Base-by-base conservation (phyloP, 129 eudicot genomes). In the Tanacetum coccineum region DNA sequence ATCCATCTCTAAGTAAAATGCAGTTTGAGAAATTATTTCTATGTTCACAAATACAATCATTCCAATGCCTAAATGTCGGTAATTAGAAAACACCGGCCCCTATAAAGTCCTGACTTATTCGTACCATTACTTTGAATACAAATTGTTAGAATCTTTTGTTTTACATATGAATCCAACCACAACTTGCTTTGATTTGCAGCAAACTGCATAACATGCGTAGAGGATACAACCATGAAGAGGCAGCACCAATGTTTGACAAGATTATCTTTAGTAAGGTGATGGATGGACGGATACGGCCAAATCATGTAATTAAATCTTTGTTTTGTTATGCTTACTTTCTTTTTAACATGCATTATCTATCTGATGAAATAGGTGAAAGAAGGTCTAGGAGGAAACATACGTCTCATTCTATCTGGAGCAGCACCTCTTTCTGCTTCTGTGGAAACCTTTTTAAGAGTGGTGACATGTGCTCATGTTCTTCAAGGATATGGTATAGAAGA, bases 401-500 rank as follows among this genome's bases (percentile, higher is more conserved):
- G 99, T 3, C 88, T 94, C 52, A 89, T 94, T 44, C 81, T 89
- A 48, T 94, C 93, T 7, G 99, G 99, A 62, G 99, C 90, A 64
- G 99, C 99, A 30, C 99, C 99, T 39, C 93, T 94, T 65, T 82
- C 97, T 44, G 42, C 95, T 65, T 70, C 45, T 46, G 97, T 94
- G n/a, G 99, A 94, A 76, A 87, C 95, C 42, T 94, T 74, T 68
- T 71, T 94, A 71, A 76, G 99, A 47, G 97, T 94, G 6, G 96
- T 87, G 46, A 81, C 97, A 20, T 89, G 99, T 73, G 93, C 97
- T 77, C 86, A 94, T 81, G 99, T 94, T 70, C 81, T 94, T 18
- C 99, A 94, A 78, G 99, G 99, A 86, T 94, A 94, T 62, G 99
- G 99, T 92, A 80, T 12, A 46, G 15, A 51, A 50, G 6, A 26